Conservation (phyloP, 2,329 filamentous ascomycete species). For the Microascus cirrosus region DNA sequence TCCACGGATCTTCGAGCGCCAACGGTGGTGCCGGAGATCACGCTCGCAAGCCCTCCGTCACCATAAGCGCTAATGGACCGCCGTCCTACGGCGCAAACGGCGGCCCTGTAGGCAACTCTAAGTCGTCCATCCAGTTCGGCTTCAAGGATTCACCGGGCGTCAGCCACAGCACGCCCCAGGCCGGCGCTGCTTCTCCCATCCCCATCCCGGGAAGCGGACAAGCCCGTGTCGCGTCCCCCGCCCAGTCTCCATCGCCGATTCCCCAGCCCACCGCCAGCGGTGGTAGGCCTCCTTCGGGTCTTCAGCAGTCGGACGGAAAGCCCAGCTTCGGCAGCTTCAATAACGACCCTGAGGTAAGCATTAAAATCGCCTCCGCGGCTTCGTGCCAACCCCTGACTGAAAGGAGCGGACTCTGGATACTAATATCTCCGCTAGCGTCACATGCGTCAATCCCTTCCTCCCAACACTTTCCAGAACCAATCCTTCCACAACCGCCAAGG, state of each 20-base stretch:
- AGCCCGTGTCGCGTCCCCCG: conserved; percentile 69
- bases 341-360: conserved; percentile 67
- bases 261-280: conserved; percentile 77
- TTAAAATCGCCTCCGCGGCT: conserved; percentile 3
- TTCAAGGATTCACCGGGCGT: conserved; percentile 60
- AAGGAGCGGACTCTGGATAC: conserved; percentile 8
- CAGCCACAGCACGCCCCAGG: conserved; percentile 56
- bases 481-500: conserved; percentile 74
- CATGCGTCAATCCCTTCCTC: conserved; percentile 54
- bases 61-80: conserved; percentile 75
- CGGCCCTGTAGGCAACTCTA: conserved; percentile 45
- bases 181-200: conserved; percentile 42
- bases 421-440: conserved; percentile 40
- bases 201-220: conserved; percentile 44
- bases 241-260: conserved; percentile 85
- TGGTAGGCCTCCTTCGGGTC: conserved; percentile 70
- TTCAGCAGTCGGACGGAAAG: conserved; percentile 50
- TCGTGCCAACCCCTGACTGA: conserved; percentile 1
- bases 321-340: conserved; percentile 77
- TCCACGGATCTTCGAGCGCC: conserved; percentile 48
- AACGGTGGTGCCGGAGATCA: conserved; percentile 67
- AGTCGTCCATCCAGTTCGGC: conserved; percentile 69
- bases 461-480: conserved; percentile 52
- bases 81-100: conserved; percentile 70
- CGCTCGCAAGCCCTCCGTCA: conserved; percentile 77